A percentile compares a stretch with the other conserved stretches of the same genome.
Evolutionary conservation across 306 rosid genomes (phyloP).

Genomic region (Neltuma alba): DNA sequence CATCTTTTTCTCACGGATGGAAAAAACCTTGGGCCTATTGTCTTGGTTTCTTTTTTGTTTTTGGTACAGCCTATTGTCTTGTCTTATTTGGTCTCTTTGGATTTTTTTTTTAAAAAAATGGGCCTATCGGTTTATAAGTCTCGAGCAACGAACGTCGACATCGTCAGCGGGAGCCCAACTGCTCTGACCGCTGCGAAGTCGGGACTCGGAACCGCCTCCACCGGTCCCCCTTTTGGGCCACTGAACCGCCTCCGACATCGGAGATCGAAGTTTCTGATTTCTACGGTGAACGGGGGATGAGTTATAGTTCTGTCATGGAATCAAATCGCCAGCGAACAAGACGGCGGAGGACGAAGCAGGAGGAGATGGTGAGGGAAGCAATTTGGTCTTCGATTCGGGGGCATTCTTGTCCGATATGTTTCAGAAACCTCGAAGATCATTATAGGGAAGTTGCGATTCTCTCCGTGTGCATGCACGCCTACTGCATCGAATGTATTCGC

Average conservation of each 20-base stretch:
- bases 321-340: neutral
- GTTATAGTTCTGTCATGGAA: slow-evolving; percentile 20
- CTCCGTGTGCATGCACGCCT: slow-evolving; percentile 50
- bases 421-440: slow-evolving; percentile 35
- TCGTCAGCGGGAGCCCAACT: neutral
- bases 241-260: neutral
- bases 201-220: neutral
- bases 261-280: neutral
- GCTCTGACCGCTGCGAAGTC: neutral
- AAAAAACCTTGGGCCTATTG: too few species aligned
- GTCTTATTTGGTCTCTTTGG: too few species aligned
- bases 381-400: slow-evolving; percentile 51
- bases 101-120: too few species aligned
- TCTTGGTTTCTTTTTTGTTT: too few species aligned
- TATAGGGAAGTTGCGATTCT: slow-evolving; percentile 54
- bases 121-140: too few species aligned
- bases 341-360: slow-evolving; percentile 23
- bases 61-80: too few species aligned
- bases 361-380: slow-evolving; percentile 43
- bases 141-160: neutral
- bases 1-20: too few species aligned
- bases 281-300: neutral
- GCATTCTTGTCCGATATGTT: slow-evolving; percentile 55
- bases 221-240: neutral
- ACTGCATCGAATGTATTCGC: slow-evolving; percentile 55